Conservation (phyloP, 805 yeast species). For the Lachancea fermentati region DNA sequence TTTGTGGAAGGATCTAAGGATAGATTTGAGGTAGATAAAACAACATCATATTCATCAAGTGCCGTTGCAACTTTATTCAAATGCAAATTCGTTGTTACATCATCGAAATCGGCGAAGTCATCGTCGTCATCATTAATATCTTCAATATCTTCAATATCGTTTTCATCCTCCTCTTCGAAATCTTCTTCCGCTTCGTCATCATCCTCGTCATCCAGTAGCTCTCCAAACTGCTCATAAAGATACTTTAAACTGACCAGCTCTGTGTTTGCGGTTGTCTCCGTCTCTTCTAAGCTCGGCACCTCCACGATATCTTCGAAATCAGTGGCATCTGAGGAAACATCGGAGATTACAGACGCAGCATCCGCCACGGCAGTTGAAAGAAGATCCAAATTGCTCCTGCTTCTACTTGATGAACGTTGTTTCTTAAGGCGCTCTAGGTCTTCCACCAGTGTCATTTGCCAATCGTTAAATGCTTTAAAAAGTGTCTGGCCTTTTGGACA, state of each 20-base stretch:
- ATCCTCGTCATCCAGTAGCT: conserved; percentile 5
- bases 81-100: conserved; percentile 8
- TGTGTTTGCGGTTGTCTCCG: conserved; percentile 1
- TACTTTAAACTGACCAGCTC: not conserved
- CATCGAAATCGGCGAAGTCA: too few relatives aligned
- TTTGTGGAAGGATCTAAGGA: not conserved
- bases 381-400: not conserved
- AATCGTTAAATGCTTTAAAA: conserved; percentile 19
- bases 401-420: conserved; percentile 6
- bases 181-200: conserved; percentile 12
- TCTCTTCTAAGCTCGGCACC: conserved; percentile 1
- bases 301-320: conserved; percentile 4
- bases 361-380: conserved; percentile 2
- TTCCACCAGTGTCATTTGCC: conserved; percentile 16
- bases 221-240: too few relatives aligned
- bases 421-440: conserved; percentile 7
- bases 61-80: conserved; percentile 23
- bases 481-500: conserved; percentile 15
- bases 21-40: conserved; percentile 8
- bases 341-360: not conserved
- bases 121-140: conserved; percentile 7
- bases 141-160: conserved; percentile 6
- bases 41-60: conserved; percentile 29
- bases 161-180: conserved; percentile 8
- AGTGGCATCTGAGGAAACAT: conserved; percentile 1